These are phyloP conservation scores for Celoporthe dispersa DNA, from an alignment of 2,329 filamentous ascomycete genomes.

Conservation along the genomic window DNA sequence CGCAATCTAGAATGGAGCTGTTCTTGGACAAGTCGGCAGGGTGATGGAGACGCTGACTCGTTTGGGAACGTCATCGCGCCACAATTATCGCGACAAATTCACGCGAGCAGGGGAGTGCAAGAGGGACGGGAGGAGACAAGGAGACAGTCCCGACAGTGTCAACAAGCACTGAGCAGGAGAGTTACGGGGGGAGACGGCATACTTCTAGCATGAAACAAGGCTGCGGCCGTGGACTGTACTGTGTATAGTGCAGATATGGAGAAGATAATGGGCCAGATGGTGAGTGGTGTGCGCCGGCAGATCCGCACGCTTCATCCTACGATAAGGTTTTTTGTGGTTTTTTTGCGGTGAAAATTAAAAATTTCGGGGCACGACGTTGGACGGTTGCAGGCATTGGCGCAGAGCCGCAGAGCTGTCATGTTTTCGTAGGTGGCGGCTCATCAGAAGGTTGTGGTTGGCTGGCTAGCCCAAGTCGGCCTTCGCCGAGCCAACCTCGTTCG, in stretches of 20 bases:
- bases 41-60: conserved; percentile 27
- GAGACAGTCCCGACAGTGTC: background rate
- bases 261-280: background rate
- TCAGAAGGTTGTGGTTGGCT: background rate
- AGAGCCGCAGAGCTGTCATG: conserved; percentile 13
- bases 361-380: background rate
- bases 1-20: conserved; percentile 17
- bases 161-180: background rate
- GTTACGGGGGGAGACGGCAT: background rate
- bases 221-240: background rate
- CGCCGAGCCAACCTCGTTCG: background rate
- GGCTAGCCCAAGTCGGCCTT: background rate
- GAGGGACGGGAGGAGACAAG: background rate
- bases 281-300: background rate
- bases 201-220: background rate
- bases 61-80: conserved; percentile 28
- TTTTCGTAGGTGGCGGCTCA: background rate
- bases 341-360: background rate
- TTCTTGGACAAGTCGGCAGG: conserved; percentile 8
- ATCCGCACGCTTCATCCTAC: background rate
- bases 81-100: conserved; percentile 30
- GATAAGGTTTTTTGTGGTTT: background rate
- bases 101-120: conserved; percentile 9
- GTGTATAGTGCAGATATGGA: background rate
- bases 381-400: conserved; percentile 5